Evolutionary conservation across 441 rosid species (phyloP), one percentile per base, ranked within the genome.

Genomic region (Gossypium schwendimanii): DNA sequence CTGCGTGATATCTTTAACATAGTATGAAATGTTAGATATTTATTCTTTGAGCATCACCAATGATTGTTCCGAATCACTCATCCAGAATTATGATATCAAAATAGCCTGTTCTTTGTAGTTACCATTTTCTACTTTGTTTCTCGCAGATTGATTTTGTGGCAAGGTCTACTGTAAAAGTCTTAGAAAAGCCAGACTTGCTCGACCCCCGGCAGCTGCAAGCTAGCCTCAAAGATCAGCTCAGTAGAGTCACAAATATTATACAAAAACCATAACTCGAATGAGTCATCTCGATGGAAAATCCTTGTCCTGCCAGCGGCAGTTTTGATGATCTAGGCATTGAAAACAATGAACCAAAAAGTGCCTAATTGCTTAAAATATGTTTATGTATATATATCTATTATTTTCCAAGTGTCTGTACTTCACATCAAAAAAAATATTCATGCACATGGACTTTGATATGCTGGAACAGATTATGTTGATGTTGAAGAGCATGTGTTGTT

Each of bases 111-210:
- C 39, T 1, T 24, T 60, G 44, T 60, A 17, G 23, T 50, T 33
- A 61, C 20, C 33, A 2, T 20, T 24, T 62, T n/a, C 18, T 7
- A 1, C 12, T 53, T 24, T 49, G 41, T 53, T 14, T 39, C 49
- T 71, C 15, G 70, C 76, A 79, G 85, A 50, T 82, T 18, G 71
- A 77, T 62, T 21, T 17, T 28, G 81, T 77, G 36, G 74, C 79
- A 70, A 72, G 39, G 49, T 77, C 73, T 70, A 65, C 77, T 36
- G 71, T 72, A 20, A 57, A 82, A 77, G 55, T 65, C 20, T 41
- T 77, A 2, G 76, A 82, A 54, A 79, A 72, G 50, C 85, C 79
- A 60, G 82, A 82, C 24, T 62, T 82, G 41, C 58, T 82, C 49
- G 60, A 75, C 59, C 74, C 77, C 53, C 66, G 54, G 44, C 63